Base-by-base conservation (phyloP, 2,329 filamentous ascomycete genomes). In the Nectriaceae sp. region DNA sequence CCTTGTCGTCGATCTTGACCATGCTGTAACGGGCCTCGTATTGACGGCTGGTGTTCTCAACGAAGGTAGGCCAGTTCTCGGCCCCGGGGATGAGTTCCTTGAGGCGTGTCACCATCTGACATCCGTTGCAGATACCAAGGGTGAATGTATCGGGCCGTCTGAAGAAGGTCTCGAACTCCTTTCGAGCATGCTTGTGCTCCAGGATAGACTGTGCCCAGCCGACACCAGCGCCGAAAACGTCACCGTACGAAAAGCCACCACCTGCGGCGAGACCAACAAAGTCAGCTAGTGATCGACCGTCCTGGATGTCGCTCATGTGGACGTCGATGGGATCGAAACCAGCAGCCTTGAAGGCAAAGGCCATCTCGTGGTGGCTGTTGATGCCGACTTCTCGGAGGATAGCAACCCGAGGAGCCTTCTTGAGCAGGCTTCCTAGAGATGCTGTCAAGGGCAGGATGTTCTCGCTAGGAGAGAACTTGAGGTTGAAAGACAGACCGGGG, bases 361-460 rank as follows among this genome's bases (percentile, higher is more conserved):
- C 94, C 90, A 99, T 96, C 70, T 99, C 94, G n/a, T 90, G 86
- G 62, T 97, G 84, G 36, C 92, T 90, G 72, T 99, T 97, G 58
- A 96, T 90, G 67, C 94, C 94, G 69, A 97, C 91, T 70, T 97
- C 94, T 65, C 94, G 83, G 19, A 99, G 83, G 60, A 99, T 96
- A 37, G 94, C 94, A 20, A 99, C 92, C 24, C 85, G 84, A 2
- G 89, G 88, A 70, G 67, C 61, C 60, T 75, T 80, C 53, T 77
- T 78, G 65, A 90, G 82, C 49, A 77, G 59, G 56, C 70, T 65
- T 44, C 73, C 69, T 65, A 70, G 75, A 60, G 69, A 75, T 55
- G 68, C 74, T 66, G 50, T 80, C 2, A 68, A 46, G 11, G 90
- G 88, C 40, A 93, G 72, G 49, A 87, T 87, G 57, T 83, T 87